Evolutionary conservation across 495 filamentous ascomycete species (phyloP).

Genomic region (Penicillium mononematosum): DNA sequence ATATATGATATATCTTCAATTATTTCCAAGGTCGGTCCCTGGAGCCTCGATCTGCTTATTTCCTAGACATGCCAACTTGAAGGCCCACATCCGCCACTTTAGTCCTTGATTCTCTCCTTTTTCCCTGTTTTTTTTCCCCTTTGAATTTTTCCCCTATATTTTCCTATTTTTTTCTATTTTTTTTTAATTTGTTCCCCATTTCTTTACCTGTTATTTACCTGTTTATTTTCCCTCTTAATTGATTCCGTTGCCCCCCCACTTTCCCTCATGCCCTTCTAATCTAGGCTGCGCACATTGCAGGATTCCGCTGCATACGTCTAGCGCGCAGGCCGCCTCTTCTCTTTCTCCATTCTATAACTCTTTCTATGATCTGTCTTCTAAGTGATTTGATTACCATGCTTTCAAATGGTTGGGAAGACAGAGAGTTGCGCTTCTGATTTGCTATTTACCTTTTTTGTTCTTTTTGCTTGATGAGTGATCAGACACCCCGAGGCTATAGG

Average conservation of each 20-base stretch:
- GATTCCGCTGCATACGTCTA: constrained; percentile 3
- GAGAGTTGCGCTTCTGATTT: constrained; percentile 5
- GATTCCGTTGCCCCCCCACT: constrained; percentile 4
- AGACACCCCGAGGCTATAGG: constrained; percentile 30
- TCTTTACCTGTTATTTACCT: constrained; percentile 13
- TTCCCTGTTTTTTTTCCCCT: constrained; percentile 17
- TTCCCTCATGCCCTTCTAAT: not conserved
- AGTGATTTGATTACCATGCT: constrained; percentile 12
- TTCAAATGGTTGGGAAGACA: constrained; percentile 1
- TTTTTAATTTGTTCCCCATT: constrained; percentile 8
- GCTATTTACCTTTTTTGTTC: not conserved
- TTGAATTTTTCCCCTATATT: constrained; percentile 11
- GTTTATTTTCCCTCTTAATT: constrained; percentile 10
- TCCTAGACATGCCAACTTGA: constrained; percentile 11
- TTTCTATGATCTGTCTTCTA: constrained; percentile 3
- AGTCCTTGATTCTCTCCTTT: constrained; percentile 10
- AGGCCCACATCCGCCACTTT: constrained; percentile 25
- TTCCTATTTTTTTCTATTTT: constrained; percentile 17
- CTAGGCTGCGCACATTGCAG: not conserved
- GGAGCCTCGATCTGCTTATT: not conserved
- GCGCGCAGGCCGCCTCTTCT: constrained; percentile 1
- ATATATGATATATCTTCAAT: too few relatives aligned
- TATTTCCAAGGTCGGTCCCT: too few relatives aligned
- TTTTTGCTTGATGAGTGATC: constrained; percentile 30
- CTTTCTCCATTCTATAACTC: constrained; percentile 9